Conservation (phyloP, 2,329 filamentous ascomycete species). For the Aspergillus ibericus region DNA sequence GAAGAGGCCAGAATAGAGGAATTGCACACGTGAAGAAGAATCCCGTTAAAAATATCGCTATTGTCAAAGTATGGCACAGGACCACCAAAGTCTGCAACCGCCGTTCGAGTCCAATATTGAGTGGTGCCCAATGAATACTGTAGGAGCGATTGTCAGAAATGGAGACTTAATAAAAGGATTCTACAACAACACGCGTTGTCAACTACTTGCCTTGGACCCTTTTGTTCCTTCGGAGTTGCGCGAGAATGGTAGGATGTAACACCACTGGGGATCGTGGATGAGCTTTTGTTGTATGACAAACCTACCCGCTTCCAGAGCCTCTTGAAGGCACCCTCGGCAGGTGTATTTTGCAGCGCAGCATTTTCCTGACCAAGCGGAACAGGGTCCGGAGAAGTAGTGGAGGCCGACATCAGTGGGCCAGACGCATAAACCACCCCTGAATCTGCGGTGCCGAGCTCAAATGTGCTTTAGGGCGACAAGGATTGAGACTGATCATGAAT, state of each 20-base stretch:
- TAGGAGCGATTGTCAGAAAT: not conserved
- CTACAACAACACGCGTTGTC: not conserved
- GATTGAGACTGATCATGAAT: not conserved
- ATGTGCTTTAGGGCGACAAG: not conserved
- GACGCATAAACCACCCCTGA: not conserved
- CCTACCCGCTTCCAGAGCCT: not conserved
- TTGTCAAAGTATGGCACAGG: conserved; percentile 69
- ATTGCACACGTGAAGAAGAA: conserved; percentile 93
- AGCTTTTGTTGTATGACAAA: not conserved
- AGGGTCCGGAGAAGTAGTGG: not conserved
- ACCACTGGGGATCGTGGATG: not conserved
- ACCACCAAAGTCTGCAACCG: conserved; percentile 78
- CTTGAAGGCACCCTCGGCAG: not conserved
- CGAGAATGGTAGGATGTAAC: not conserved
- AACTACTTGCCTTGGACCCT: not conserved
- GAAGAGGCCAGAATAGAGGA: conserved; percentile 82
- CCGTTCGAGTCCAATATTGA: conserved; percentile 69
- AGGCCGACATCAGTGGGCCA: not conserved
- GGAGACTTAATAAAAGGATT: not conserved
- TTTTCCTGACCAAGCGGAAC: not conserved
- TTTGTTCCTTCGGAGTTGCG: not conserved
- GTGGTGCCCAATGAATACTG: conserved; percentile 80
- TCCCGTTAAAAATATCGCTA: conserved; percentile 68
- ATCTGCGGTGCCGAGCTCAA: too few species aligned
- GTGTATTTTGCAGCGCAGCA: not conserved